Percentiles rank a stretch among this genome's conserved stretches.
Evolutionary conservation across 495 filamentous ascomycete species (phyloP).

Genomic region (Neurospora sp.): DNA sequence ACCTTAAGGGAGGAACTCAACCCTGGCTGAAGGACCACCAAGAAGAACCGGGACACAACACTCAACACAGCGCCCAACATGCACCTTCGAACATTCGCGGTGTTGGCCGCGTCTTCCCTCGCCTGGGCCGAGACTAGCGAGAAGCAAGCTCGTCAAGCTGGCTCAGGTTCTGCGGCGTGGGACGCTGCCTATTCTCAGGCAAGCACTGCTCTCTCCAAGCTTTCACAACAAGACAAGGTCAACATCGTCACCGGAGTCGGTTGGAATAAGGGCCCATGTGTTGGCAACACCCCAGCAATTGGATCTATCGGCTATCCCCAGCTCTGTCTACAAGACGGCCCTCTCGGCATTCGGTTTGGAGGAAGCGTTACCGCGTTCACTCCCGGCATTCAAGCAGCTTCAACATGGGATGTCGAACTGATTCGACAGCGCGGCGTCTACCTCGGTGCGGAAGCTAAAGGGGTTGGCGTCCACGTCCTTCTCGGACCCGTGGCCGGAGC

Average conservation of each 20-base stretch:
- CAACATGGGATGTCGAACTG: conserved; percentile 78
- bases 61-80: background rate
- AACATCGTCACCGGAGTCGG: conserved; percentile 53
- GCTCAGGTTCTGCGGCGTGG: conserved; percentile 30
- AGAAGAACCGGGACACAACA: background rate
- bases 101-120: conserved; percentile 5
- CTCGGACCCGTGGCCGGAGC: conserved; percentile 57
- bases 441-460: conserved; percentile 58
- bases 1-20: background rate
- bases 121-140: conserved; percentile 5
- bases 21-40: background rate
- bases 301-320: conserved; percentile 45
- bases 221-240: conserved; percentile 50
- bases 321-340: conserved; percentile 50
- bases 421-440: conserved; percentile 62
- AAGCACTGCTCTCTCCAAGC: conserved; percentile 38
- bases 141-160: conserved; percentile 3
- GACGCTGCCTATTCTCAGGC: conserved; percentile 48
- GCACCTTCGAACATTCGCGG: conserved; percentile 1
- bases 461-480: conserved; percentile 65
- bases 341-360: conserved; percentile 41
- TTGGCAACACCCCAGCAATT: conserved; percentile 50
- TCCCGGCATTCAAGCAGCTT: conserved; percentile 38
- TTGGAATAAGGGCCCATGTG: conserved; percentile 57
- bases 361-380: conserved; percentile 34